Conservation (phyloP, 768 basidiomycete genomes). For the Serendipita sp. region DNA sequence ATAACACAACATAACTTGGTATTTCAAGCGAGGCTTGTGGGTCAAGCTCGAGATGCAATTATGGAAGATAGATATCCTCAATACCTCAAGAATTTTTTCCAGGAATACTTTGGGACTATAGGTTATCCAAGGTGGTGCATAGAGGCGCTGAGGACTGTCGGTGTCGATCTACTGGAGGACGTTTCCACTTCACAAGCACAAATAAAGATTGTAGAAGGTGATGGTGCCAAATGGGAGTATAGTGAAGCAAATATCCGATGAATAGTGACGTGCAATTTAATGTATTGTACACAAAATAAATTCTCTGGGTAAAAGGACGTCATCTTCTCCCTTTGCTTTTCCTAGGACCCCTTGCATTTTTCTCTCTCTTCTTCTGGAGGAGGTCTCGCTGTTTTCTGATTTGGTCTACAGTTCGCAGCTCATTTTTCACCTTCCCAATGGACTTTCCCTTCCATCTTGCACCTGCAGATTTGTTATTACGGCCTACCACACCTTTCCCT, state of each 20-base stretch:
- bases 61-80: slow-evolving; percentile 59
- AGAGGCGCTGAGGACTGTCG: slow-evolving; percentile 64
- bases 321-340: slow-evolving; percentile 29
- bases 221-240: slow-evolving; percentile 47
- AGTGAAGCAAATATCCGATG: slow-evolving; percentile 8
- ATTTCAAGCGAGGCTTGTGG: slow-evolving; percentile 80
- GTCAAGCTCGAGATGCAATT: slow-evolving; percentile 68
- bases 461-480: slow-evolving; percentile 21
- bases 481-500: slow-evolving; percentile 9
- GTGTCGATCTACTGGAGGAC: slow-evolving; percentile 57
- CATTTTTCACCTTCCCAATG: slow-evolving; percentile 49
- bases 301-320: background rate
- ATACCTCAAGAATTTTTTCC: slow-evolving; percentile 63
- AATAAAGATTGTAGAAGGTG: slow-evolving; percentile 11
- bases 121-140: slow-evolving; percentile 83
- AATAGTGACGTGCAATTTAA: background rate
- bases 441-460: slow-evolving; percentile 36
- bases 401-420: slow-evolving; percentile 75
- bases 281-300: no score
- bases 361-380: slow-evolving; percentile 48
- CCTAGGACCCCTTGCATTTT: slow-evolving; percentile 58
- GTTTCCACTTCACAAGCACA: slow-evolving; percentile 33
- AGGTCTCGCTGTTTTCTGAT: slow-evolving; percentile 61
- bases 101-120: slow-evolving; percentile 52
- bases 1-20: slow-evolving; percentile 69